Evolutionary conservation across 108 stramenopile genomes (phyloP).

Genomic region (Fragilariopsis cylindrus): DNA sequence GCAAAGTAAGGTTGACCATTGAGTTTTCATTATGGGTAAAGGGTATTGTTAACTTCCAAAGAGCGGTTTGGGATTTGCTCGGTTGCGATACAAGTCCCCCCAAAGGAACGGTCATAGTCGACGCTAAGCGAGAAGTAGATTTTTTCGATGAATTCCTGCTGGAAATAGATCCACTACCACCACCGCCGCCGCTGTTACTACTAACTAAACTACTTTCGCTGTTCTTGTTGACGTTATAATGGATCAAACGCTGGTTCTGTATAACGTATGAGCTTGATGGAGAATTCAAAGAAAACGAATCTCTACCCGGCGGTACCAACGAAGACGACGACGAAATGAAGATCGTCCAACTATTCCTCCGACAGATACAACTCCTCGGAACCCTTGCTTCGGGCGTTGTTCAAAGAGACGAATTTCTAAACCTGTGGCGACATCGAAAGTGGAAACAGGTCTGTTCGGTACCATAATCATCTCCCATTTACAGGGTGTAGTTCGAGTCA

Average conservation of each 20-base stretch:
- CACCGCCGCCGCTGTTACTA: neutral
- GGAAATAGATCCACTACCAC: neutral
- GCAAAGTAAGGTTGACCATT: constrained; percentile 27
- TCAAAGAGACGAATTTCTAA: constrained; percentile 38
- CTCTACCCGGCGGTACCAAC: constrained; percentile 6
- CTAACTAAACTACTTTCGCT: constrained; percentile 16
- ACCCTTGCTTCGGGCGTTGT: neutral
- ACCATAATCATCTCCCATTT: constrained; percentile 14
- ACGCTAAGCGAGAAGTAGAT: constrained; percentile 16
- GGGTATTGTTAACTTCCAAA: constrained; percentile 30
- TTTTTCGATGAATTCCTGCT: neutral
- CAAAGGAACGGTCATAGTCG: constrained; percentile 32
- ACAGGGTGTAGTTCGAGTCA: constrained; percentile 5
- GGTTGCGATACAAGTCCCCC: constrained; percentile 36
- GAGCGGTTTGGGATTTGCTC: constrained; percentile 12
- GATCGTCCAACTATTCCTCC: constrained; percentile 5
- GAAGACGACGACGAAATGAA: constrained; percentile 8
- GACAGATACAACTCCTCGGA: constrained; percentile 6
- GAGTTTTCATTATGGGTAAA: constrained; percentile 25
- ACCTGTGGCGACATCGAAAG: constrained; percentile 13
- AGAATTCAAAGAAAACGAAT: constrained; percentile 8
- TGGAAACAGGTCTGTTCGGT: constrained; percentile 8
- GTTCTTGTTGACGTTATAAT: constrained; percentile 4
- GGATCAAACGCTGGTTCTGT: constrained; percentile 8
- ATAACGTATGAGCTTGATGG: constrained; percentile 3